These are phyloP conservation scores for Dactylellina haptotyla DNA, from an alignment of 2,329 filamentous ascomycete genomes.

Conservation along the genomic window DNA sequence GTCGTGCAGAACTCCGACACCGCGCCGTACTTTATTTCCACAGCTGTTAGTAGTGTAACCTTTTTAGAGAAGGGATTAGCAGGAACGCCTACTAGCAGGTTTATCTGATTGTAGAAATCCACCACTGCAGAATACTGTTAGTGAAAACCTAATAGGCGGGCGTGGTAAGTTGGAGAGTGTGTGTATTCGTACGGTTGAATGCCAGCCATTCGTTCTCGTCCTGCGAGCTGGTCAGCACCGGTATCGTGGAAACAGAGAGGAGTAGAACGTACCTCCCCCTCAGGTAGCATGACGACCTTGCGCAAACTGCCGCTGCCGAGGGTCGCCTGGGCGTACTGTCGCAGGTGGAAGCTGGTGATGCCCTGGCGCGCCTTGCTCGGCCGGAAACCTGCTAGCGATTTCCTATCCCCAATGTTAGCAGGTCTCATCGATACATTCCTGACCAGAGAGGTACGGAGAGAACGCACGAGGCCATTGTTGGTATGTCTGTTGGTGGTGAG, in stretches of 20 bases:
- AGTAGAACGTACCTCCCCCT: slow-evolving; percentile 73
- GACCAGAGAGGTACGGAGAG: not conserved
- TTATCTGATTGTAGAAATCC: slow-evolving; percentile 99
- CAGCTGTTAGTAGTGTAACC: not conserved
- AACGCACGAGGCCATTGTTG: slow-evolving; percentile 46
- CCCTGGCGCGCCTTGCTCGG: slow-evolving; percentile 85
- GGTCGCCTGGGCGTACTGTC: slow-evolving; percentile 97
- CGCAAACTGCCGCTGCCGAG: slow-evolving; percentile 91
- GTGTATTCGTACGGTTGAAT: slow-evolving; percentile 79
- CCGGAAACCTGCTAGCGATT: slow-evolving; percentile 69
- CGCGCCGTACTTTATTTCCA: slow-evolving; percentile 74
- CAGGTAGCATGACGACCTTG: slow-evolving; percentile 95
- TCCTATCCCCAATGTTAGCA: slow-evolving; percentile 2
- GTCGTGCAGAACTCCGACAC: slow-evolving; percentile 99
- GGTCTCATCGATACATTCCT: not conserved
- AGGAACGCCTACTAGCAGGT: slow-evolving; percentile 71
- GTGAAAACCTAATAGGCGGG: not conserved
- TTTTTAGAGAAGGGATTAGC: not conserved
- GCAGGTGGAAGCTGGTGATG: slow-evolving; percentile 88
- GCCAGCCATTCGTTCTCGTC: slow-evolving; percentile 98
- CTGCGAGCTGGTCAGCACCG: slow-evolving; percentile 44
- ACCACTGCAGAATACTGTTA: slow-evolving; percentile 73
- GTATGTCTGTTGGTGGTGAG: not conserved
- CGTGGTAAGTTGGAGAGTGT: not conserved
- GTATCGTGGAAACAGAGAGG: not conserved